Percentiles rank a stretch among this genome's conserved stretches.
Evolutionary conservation across 768 basidiomycete species (phyloP).

Genomic region (Trametes cubensis): DNA sequence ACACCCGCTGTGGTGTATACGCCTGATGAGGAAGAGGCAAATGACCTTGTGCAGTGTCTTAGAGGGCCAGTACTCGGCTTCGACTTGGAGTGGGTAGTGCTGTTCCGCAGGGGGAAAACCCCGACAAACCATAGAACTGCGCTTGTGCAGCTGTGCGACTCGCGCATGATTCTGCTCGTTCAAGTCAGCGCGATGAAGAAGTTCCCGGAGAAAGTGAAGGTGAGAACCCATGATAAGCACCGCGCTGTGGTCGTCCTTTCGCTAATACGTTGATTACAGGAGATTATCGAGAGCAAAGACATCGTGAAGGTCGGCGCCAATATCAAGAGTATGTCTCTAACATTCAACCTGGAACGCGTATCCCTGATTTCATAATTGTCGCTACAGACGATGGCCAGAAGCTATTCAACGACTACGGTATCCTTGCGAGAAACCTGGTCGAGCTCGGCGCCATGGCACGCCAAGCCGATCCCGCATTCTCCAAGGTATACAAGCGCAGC

Average conservation of each 20-base stretch:
- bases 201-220: conserved; percentile 48
- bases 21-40: conserved; percentile 44
- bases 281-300: conserved; percentile 45
- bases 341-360: background rate
- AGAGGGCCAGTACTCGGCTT: conserved; percentile 50
- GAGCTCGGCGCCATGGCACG: conserved; percentile 50
- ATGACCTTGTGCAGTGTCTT: conserved; percentile 42
- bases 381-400: conserved; percentile 50
- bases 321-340: conserved; percentile 43
- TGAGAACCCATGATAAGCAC: conserved; percentile 22
- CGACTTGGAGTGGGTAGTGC: conserved; percentile 53
- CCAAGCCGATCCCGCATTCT: conserved; percentile 42
- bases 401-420: conserved; percentile 49
- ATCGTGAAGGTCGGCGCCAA: conserved; percentile 52
- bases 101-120: conserved; percentile 32
- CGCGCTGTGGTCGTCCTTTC: background rate
- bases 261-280: conserved; percentile 32
- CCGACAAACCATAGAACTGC: conserved; percentile 41
- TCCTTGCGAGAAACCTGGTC: conserved; percentile 44
- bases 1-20: conserved; percentile 44
- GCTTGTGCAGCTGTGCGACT: conserved; percentile 50
- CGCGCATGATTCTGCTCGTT: conserved; percentile 46
- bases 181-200: conserved; percentile 51
- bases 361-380: too few relatives aligned
- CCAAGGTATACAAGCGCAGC: conserved; percentile 36